Evolutionary conservation across 371 early-diverging fungal species (phyloP), one percentile per base, ranked within the genome.

Genomic region (Sporodiniella umbellata): DNA sequence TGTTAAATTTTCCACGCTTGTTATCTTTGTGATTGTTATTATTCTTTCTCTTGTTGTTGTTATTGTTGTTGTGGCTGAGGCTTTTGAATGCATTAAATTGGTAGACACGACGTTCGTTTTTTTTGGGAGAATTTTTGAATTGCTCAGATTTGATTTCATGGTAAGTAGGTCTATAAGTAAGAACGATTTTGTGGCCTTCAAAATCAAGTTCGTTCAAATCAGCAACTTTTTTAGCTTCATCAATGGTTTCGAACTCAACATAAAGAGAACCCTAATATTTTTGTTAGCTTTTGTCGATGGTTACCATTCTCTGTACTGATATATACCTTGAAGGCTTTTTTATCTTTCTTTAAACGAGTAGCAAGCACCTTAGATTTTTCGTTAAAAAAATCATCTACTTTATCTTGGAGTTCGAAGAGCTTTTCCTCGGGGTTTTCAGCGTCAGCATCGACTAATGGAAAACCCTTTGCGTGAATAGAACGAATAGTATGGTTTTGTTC

Each of bases 401-500:
- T 72, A 38, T 83, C 74, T 53, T 83, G 83, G n/a, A 78, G 60
- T 1, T 70, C 56, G 24, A 79, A 68, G 6, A 73, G 56, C 38
- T 62, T 70, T 7, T 74, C 80, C 14, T 33, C 21, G 18, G 60
- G 53, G 21, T 66, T 57, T 19, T 61, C 58, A n/a, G 51, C 64
- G 14, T 39, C 57, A 1, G 47, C 64, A 53, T 70, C 70, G 0
- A 64, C 58, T 35, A 62, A 56, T 47, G 83, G 78, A 30, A 84
- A 75, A 30, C 83, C 84, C 75, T 85, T 85, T 42, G 77, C 81
- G 21, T 87, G 83, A 45, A 88, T 79, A 6, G 79, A 78, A 50
- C 83, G 72, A 14, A 48, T 47, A 22, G 62, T 57, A 23, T 77
- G 76, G 38, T 78, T 68, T 21, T 68, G 63, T 2, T 75, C 59